phyloP scores from a whole-genome alignment of 352 stramenopile species.

The Pythium oligandrum region DNA sequence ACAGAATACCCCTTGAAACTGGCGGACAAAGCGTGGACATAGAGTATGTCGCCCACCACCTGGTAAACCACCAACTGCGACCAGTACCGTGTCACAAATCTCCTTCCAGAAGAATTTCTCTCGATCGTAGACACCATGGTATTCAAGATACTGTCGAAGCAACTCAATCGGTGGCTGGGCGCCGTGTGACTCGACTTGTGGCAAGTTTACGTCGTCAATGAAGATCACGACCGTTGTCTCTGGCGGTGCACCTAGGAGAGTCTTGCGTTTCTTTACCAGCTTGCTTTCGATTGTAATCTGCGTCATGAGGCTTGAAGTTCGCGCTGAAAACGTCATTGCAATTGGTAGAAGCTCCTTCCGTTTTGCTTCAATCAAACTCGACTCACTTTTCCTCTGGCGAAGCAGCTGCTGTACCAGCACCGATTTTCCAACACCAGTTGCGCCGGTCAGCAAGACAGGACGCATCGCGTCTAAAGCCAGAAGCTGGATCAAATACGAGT shows the following conservation, averaged over 20 bases:
- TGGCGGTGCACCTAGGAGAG: conserved; percentile 80
- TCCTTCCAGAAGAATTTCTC: conserved; percentile 86
- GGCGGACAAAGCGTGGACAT: conserved; percentile 58
- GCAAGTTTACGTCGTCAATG: conserved; percentile 93
- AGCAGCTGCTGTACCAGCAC: conserved; percentile 77
- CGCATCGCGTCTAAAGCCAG: conserved; percentile 53
- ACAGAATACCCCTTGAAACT: conserved; percentile 65
- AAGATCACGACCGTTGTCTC: conserved; percentile 71
- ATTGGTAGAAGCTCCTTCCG: conserved; percentile 37
- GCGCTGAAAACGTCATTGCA: conserved; percentile 82
- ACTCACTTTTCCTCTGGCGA: neutral
- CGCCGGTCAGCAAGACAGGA: conserved; percentile 84
- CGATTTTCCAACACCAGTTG: conserved; percentile 88
- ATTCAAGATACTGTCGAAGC: conserved; percentile 66
- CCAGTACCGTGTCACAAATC: conserved; percentile 55
- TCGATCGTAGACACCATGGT: conserved; percentile 71
- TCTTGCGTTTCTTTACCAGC: conserved; percentile 90
- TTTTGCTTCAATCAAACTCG: conserved; percentile 1
- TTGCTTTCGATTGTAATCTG: conserved; percentile 89
- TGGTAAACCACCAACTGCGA: conserved; percentile 55
- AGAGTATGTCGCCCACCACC: conserved; percentile 50
- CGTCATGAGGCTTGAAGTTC: conserved; percentile 74
- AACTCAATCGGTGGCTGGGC: conserved; percentile 77
- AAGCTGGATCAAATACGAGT: conserved; percentile 50
- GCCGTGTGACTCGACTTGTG: conserved; percentile 61